Base-by-base conservation (phyloP, 495 filamentous ascomycete species). In the Lophium mytilinum region DNA sequence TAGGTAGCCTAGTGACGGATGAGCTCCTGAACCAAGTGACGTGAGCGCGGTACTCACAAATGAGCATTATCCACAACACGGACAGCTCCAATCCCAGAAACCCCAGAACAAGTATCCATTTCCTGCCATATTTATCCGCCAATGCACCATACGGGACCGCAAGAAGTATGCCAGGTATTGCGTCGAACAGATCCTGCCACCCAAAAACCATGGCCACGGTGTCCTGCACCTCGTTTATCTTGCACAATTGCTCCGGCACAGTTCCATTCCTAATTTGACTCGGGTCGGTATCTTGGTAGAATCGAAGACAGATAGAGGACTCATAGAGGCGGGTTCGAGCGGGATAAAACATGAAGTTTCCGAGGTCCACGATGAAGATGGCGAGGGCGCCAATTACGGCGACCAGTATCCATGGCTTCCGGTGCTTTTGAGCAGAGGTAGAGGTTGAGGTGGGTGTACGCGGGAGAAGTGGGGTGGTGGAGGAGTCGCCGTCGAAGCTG, bases 321-420 rank as follows among this genome's bases (percentile, higher is more conserved):
- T 66, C 63, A 49, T 48, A 66, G 15, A 62, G 41, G 24, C 58
- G 55, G 9, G 63, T 66, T 39, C 56, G 59, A 3, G 63, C 55
- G 1, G 63, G 18, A 19, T 66, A 45, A 37, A 46, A 47, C 2
- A 66, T 47, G 56, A 50, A 56, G 9, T 39, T 40, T 14, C 63
- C 63, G 1, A 65, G 12, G 40, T 65, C 62, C 54, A 60, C 40
- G 18, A 58, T 48, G 17, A 56, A 52, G 18, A 66, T 34, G 12
- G 59, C 40, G 39, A 60, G 6, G 43, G 55, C 55, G 35, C 58
- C 36, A 9, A 66, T 40, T 6, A 39, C 49, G 41, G 39, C 17
- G 30, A 66, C 50, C 1, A 56, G 12, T 9, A 62, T 53, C 59
- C 63, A 66, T 9, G 59, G 55, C 42, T 58, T 66, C 46, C 46